Base-by-base conservation (phyloP, 371 early-diverging fungal genomes). In the Mucor racemosus region DNA sequence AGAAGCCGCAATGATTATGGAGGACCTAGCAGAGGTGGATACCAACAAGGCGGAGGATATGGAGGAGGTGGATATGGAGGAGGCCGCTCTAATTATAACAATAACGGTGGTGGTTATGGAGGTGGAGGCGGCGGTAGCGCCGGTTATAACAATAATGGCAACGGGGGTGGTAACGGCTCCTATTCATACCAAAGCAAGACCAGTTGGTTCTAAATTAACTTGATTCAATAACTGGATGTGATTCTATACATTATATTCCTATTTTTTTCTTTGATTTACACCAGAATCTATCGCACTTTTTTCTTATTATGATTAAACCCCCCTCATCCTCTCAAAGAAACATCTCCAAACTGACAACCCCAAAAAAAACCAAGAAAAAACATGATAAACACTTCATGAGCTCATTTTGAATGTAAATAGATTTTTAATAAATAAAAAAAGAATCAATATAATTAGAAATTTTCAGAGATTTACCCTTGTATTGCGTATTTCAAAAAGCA, bases 131-230 rank as follows among this genome's bases (percentile, higher is more conserved):
- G 26, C 3, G 26, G 26, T 63, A 44, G 42, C 35, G 57, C 62
- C n/a, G 35, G 69, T 21, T 53, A 53, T 36, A 58, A 58, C 62
- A 66, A 70, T 41, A 53, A 57, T 44, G 76, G 66, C 26, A 26
- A 26, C 26, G 73, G 76, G 1, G 53, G 53, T 4, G 58, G 64
- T 7, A 59, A 53, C 31, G 60, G 46, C 33, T 41, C 40, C 60
- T 64, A 69, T 48, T 70, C 72, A 40, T 72, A 72, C 57, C 83
- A 82, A 62, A 80, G 68, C 67, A 84, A 84, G 79, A 86, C 85
- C 66, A 91, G 88, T 82, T 91, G 91, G 91, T 91, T 91, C 76
- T 91, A 84, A 84, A 4, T 40, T 54, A 2, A 33, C 19, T 48
- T 17, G 13, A 53, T 53, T 53, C 31, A 31, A 13, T 14, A 26